Evolutionary conservation across 208 protist species (phyloP).

Genomic region (Wallacemonas collosoma): DNA sequence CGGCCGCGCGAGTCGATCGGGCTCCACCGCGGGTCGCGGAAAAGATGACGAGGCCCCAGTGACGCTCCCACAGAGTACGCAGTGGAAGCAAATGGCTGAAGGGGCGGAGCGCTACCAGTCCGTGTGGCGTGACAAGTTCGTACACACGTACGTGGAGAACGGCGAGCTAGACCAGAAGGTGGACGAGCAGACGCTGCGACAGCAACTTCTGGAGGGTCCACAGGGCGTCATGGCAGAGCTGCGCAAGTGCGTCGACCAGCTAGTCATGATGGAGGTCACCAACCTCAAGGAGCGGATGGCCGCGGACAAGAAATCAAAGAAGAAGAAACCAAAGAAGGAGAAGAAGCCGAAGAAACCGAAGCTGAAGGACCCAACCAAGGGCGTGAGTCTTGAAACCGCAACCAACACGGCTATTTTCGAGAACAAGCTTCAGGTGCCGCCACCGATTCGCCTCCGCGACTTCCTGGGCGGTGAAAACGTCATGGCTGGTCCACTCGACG

Average conservation of each 20-base stretch:
- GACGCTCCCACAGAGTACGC: conserved; percentile 42
- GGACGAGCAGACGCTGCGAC: conserved; percentile 71
- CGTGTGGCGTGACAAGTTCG: conserved; percentile 74
- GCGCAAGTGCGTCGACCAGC: conserved; percentile 88
- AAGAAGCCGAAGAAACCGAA: conserved; percentile 76
- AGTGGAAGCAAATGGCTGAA: conserved; percentile 60
- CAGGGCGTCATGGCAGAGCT: conserved; percentile 90
- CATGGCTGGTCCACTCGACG: conserved; percentile 58
- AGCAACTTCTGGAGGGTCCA: conserved; percentile 86
- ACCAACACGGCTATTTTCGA: conserved; percentile 79
- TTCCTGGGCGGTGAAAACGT: conserved; percentile 74
- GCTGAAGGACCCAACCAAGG: conserved; percentile 84
- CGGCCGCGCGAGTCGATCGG: conserved; percentile 6
- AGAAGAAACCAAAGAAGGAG: conserved; percentile 57
- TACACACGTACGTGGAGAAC: conserved; percentile 54
- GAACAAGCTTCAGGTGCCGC: conserved; percentile 83
- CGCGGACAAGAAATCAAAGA: conserved; percentile 77
- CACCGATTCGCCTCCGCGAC: conserved; percentile 45
- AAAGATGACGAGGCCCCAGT: conserved; percentile 17
- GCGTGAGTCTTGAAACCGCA: conserved; percentile 80
- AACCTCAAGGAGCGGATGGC: conserved; percentile 91
- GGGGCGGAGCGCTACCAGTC: conserved; percentile 62
- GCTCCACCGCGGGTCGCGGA: conserved; percentile 13
- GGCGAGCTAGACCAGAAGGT: conserved; percentile 75
- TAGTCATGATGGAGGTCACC: conserved; percentile 91